Evolutionary conservation across 2,329 filamentous ascomycete genomes (phyloP).

Genomic region (Ophiostoma triangulosporum): DNA sequence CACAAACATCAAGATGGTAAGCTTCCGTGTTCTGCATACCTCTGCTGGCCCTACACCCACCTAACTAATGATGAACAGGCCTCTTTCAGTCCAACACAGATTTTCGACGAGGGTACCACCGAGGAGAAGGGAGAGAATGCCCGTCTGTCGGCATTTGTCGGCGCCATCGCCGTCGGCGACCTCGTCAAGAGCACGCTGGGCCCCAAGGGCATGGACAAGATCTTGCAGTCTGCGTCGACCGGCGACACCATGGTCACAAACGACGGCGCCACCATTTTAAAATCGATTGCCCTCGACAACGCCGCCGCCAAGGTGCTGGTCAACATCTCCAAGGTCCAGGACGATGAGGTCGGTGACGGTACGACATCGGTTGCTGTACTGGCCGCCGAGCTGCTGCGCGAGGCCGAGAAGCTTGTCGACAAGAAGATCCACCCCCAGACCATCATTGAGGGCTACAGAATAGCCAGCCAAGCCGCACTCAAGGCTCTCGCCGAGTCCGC

Average conservation of each 20-base stretch:
- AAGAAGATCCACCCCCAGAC: slow-evolving; percentile 99
- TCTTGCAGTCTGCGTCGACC: slow-evolving; percentile 91
- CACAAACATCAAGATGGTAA: background rate
- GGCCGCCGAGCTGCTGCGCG: slow-evolving; percentile 84
- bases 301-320: slow-evolving; percentile 96
- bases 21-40: background rate
- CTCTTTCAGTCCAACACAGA: slow-evolving; percentile 82
- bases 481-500: slow-evolving; percentile 71
- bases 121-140: slow-evolving; percentile 99
- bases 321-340: slow-evolving; percentile 98
- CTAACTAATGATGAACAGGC: slow-evolving; percentile 19
- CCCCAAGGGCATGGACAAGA: slow-evolving; percentile 99
- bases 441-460: slow-evolving; percentile 97
- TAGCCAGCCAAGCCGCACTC: slow-evolving; percentile 83
- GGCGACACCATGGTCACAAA: slow-evolving; percentile 98
- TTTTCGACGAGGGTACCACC: slow-evolving; percentile 92
- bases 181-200: slow-evolving; percentile 94
- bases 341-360: slow-evolving; percentile 95
- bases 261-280: slow-evolving; percentile 95
- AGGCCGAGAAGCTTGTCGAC: slow-evolving; percentile 93
- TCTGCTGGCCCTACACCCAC: background rate
- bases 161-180: slow-evolving; percentile 94
- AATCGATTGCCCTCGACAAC: slow-evolving; percentile 96
- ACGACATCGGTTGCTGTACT: slow-evolving; percentile 96
- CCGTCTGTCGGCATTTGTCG: slow-evolving; percentile 93